These are phyloP conservation scores for Leishmania mexicana DNA, from an alignment of 208 protist species.

Conservation along the genomic window DNA sequence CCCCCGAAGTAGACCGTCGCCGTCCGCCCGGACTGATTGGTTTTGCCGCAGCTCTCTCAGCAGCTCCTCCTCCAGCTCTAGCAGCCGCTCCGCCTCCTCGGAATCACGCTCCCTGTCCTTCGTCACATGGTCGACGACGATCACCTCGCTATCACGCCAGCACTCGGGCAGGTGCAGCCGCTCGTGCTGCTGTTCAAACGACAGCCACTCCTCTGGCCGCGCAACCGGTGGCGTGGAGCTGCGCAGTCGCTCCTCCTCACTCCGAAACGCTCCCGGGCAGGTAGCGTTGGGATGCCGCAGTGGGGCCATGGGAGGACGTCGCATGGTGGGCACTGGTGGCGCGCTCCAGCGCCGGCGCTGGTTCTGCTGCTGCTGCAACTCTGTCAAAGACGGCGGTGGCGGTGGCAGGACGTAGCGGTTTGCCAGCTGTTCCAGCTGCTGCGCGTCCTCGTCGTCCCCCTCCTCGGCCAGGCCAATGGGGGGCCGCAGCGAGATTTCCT, in stretches of 20 bases:
- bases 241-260: conserved; percentile 3
- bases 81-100: conserved; percentile 16
- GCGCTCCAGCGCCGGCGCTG: conserved; percentile 24
- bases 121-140: conserved; percentile 27
- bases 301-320: conserved; percentile 31
- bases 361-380: conserved; percentile 15
- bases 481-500: not conserved
- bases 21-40: not conserved
- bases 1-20: not conserved
- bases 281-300: not conserved
- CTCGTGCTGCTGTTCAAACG: conserved; percentile 41
- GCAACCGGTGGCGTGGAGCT: not conserved
- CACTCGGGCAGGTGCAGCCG: conserved; percentile 33
- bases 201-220: conserved; percentile 24
- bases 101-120: conserved; percentile 13
- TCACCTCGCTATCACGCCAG: conserved; percentile 33
- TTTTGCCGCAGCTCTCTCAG: conserved; percentile 4
- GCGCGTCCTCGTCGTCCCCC: not conserved
- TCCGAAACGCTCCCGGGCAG: not conserved
- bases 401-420: conserved; percentile 7
- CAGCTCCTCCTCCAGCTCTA: conserved; percentile 26
- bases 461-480: not conserved
- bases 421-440: not conserved
- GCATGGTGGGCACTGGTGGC: conserved; percentile 30
- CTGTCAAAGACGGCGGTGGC: conserved; percentile 13